These are phyloP conservation scores for Candida neerlandica DNA, from an alignment of 1,139 yeast genomes.

Conservation along the genomic window DNA sequence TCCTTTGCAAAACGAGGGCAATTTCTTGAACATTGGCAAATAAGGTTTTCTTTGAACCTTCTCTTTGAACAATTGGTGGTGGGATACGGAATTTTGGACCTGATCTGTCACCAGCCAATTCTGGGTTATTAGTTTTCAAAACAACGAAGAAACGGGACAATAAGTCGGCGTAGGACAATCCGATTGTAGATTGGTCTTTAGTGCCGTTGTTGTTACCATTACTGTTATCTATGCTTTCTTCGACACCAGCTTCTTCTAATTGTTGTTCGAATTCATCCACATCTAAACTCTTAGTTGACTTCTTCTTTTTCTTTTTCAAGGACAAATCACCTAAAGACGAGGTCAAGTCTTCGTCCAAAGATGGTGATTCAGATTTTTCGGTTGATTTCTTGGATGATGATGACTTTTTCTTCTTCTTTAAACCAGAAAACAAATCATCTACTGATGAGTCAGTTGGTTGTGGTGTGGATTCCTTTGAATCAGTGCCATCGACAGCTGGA, in stretches of 20 bases:
- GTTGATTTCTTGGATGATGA: constrained; percentile 18
- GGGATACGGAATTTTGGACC: constrained; percentile 96
- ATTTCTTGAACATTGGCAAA: constrained; percentile 96
- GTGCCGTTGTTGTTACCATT: constrained; percentile 19
- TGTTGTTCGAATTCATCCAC: constrained; percentile 86
- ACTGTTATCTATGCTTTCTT: constrained; percentile 44
- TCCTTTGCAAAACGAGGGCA: constrained; percentile 91
- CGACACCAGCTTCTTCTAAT: constrained; percentile 87
- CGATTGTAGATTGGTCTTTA: constrained; percentile 39
- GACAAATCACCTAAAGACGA: constrained; percentile 74
- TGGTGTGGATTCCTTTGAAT: constrained; percentile 15
- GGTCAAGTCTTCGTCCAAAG: constrained; percentile 53
- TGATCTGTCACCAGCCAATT: constrained; percentile 93
- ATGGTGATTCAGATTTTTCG: constrained; percentile 30
- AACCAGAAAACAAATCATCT: constrained; percentile 58
- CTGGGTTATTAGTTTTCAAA: constrained; percentile 93
- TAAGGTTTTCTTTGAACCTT: constrained; percentile 94
- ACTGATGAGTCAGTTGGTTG: constrained; percentile 28
- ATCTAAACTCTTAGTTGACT: constrained; percentile 57
- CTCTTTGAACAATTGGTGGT: constrained; percentile 96
- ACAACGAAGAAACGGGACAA: constrained; percentile 83
- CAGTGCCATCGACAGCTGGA: constrained; percentile 8
- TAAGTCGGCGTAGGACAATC: constrained; percentile 75
- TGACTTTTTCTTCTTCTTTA: constrained; percentile 56
- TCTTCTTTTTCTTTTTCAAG: constrained; percentile 88